These are phyloP conservation scores for Vicia villosa DNA, from an alignment of 306 rosid genomes.

Conservation along the genomic window DNA sequence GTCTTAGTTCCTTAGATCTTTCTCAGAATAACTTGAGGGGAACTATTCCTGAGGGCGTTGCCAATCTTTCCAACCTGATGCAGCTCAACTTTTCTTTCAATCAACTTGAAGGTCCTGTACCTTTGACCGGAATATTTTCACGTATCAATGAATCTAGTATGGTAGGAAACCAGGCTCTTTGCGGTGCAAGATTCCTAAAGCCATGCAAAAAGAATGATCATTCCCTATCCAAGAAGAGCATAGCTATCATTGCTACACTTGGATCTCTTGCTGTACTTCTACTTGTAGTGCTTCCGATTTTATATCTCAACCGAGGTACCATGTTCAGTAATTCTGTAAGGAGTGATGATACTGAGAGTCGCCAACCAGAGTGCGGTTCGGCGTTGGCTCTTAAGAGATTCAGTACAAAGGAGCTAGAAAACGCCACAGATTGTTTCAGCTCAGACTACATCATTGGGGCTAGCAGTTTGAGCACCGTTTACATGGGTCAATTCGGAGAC, in stretches of 20 bases:
- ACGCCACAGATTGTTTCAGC: constrained; percentile 64
- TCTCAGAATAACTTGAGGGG: constrained; percentile 78
- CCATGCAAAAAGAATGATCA: constrained; percentile 50
- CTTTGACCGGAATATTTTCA: constrained; percentile 61
- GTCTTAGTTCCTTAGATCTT: constrained; percentile 70
- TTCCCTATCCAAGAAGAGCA: constrained; percentile 54
- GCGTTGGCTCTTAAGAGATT: constrained; percentile 66
- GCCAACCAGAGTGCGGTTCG: constrained; percentile 37
- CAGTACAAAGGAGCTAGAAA: constrained; percentile 57
- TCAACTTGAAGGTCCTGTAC: constrained; percentile 75
- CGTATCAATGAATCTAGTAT: constrained; percentile 55
- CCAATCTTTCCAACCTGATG: constrained; percentile 57
- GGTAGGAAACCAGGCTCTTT: constrained; percentile 69
- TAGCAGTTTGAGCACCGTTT: constrained; percentile 84
- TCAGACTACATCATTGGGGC: constrained; percentile 60
- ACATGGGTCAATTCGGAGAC: constrained; percentile 63
- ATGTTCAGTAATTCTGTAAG: constrained; percentile 15
- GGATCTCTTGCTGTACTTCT: constrained; percentile 53
- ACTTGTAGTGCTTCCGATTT: constrained; percentile 41
- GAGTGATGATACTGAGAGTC: constrained; percentile 42
- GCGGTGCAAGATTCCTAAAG: constrained; percentile 57
- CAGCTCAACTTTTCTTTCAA: constrained; percentile 79
- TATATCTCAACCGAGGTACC: constrained; percentile 31
- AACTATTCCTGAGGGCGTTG: constrained; percentile 53
- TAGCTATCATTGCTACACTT: constrained; percentile 44